Percentiles rank a stretch among this genome's conserved stretches.
Conservation (phyloP, 768 basidiomycete genomes). For the Suillus hirtellus region DNA sequence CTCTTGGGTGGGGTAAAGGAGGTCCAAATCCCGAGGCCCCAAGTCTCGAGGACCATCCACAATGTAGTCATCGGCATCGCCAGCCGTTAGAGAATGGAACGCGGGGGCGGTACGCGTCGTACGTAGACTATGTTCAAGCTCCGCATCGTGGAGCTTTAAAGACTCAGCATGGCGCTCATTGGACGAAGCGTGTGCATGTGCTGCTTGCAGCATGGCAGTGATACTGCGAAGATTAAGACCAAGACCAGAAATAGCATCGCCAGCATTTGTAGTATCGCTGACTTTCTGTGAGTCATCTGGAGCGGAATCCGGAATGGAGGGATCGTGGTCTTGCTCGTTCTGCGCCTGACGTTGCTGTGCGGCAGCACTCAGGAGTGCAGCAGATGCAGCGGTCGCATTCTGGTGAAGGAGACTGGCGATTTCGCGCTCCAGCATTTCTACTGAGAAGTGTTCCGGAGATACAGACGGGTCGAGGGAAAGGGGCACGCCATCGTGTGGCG, state of each 20-base stretch:
- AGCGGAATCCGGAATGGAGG: constrained; percentile 28
- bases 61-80: constrained; percentile 28
- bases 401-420: constrained; percentile 74
- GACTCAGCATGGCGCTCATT: constrained; percentile 48
- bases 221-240: constrained; percentile 62
- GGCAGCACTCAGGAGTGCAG: constrained; percentile 62
- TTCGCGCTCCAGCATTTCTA: constrained; percentile 77
- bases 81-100: constrained; percentile 75
- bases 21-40: constrained; percentile 52
- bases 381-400: constrained; percentile 69
- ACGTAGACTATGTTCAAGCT: constrained; percentile 45
- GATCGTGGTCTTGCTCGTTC: constrained; percentile 38
- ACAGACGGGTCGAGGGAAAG: constrained; percentile 41
- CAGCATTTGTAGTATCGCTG: constrained; percentile 2
- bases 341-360: constrained; percentile 64
- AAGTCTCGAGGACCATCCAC: constrained; percentile 30
- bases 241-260: constrained; percentile 36
- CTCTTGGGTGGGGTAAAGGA: constrained; percentile 48
- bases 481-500: constrained; percentile 29
- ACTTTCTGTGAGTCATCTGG: constrained; percentile 20
- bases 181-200: constrained; percentile 59
- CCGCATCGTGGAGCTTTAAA: constrained; percentile 48
- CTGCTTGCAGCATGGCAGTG: constrained; percentile 80
- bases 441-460: constrained; percentile 53
- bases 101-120: constrained; percentile 72